Evolutionary conservation across 257 asterid genomes (phyloP).

Genomic region (Solanum tarijense): DNA sequence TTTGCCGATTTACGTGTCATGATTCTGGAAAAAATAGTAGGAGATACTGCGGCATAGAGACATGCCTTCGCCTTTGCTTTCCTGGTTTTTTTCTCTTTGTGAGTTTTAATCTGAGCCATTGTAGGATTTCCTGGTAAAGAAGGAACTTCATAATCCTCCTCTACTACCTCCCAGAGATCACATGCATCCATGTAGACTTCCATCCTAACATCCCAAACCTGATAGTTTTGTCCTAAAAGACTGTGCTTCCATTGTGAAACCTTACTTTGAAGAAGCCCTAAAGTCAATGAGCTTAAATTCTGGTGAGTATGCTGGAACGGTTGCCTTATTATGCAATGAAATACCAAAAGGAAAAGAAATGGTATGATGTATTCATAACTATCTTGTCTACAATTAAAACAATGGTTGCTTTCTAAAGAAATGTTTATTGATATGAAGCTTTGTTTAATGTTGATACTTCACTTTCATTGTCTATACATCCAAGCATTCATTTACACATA

Average conservation of each 20-base stretch:
- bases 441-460: background rate
- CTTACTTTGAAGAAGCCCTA: constrained; percentile 25
- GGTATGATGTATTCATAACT: constrained; percentile 19
- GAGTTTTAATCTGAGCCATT: too few relatives aligned
- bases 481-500: background rate
- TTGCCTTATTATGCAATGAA: constrained; percentile 22
- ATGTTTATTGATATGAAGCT: background rate
- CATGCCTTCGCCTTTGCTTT: too few relatives aligned
- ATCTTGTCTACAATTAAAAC: background rate
- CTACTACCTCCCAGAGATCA: background rate
- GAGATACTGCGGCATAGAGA: too few relatives aligned
- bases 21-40: too few relatives aligned
- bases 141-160: too few relatives aligned
- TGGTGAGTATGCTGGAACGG: constrained; percentile 32
- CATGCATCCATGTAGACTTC: background rate
- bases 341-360: constrained; percentile 12
- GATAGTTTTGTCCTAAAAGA: constrained; percentile 5
- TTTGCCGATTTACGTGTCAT: background rate
- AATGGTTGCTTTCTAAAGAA: background rate
- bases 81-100: too few relatives aligned
- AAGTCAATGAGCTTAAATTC: constrained; percentile 20
- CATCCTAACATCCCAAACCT: background rate
- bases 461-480: background rate
- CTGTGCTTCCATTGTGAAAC: constrained; percentile 26
- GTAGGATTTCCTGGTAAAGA: too few relatives aligned